Evolutionary conservation across 768 basidiomycete species (phyloP), one percentile per base, ranked within the genome.

Genomic region (Antrodiella citrinella): DNA sequence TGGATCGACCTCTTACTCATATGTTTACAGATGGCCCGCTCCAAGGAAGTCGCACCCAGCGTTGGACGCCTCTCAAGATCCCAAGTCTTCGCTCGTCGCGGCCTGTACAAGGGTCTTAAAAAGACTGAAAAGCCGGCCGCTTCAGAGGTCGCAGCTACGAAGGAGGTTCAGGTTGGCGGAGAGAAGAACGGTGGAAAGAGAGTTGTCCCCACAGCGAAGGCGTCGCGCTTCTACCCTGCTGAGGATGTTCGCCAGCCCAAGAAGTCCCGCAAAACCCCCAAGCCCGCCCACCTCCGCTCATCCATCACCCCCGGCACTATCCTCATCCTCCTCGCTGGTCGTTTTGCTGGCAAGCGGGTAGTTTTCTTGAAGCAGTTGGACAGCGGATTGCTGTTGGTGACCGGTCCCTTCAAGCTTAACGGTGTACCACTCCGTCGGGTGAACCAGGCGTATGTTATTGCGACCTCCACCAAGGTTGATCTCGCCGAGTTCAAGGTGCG

Each of bases 401-500:
- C 94, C 35, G 96, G 96, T 50, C 96, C 96, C 44, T 97, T 82
- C 82, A 95, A 92, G 80, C 68, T 98, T 68, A 99, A 99, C 72
- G 96, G 96, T 67, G 95, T 99, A 43, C 96, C 96, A 60, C 79
- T 99, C 68, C 81, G 94, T 69, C 83, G 96, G 69, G 93, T 99
- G 53, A 95, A 93, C 77, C 95, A 97, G 76, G 92, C 96, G 49
- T 99, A 99, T 67, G 92, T 94, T 55, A 98, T 99, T 64, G 91
- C 95, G 51, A 99, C 96, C 52, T 93, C 93, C 50, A 97, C 96
- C 59, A 91, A 85, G 72, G 71, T 98, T 59, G 88, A 95, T 57
- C 68, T 97, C 51, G 77, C 73, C 22, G 77, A 73, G 51, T 72
- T 89, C 67, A 79, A 80, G 74, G 92, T 91, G 61, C 56, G 79